Evolutionary conservation across 2,329 filamentous ascomycete species (phyloP), one percentile per base, ranked within the genome.

Genomic region (Fusarium chlamydosporum): DNA sequence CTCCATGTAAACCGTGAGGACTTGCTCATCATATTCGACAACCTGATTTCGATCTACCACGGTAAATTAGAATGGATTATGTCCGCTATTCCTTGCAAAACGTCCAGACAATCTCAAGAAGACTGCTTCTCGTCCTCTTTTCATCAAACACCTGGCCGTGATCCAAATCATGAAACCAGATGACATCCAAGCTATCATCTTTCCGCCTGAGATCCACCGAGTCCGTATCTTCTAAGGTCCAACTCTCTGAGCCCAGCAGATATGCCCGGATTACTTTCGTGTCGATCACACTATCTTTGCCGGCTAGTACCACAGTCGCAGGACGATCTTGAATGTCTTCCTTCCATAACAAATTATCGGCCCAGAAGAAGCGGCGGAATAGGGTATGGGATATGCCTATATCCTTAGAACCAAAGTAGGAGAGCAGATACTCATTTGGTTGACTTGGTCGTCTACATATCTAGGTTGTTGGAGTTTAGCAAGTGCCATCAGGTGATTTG

Each of bases 291-390:
- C 87, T 70, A 75, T 89, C 87, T 55, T 79, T 77, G 2, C 82
- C 82, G 18, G 81, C 81, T 20, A 89, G 74, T 40, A 79, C 80
- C 4, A 87, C 84, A 2, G 85, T 85, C 11, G 85, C 78, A 18
- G 78, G 76, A 41, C 57, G 71, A 16, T 77, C 75, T 33, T 75
- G 70, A 9, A 89, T 72, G 57, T 87, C 84, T 38, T 88, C 82
- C 70, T 85, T 86, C 88, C 87, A 90, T 8, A 90, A 74, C 1
- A 88, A 80, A 70, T 87, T 89, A 63, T 89, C 82, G 20, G 79
- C 80, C 88, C 88, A 90, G 77, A 88, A 88, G 75, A 90, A 89
- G 37, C 85, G 82, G 13, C 88, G 78, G 13, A 82, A 82, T 1
- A 89, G 77, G 0, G 86, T 88, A 71, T 89, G 85, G 10, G 86